Evolutionary conservation across 2,329 filamentous ascomycete species (phyloP), one percentile per base, ranked within the genome.

Genomic region (Hypoxylon sp.): DNA sequence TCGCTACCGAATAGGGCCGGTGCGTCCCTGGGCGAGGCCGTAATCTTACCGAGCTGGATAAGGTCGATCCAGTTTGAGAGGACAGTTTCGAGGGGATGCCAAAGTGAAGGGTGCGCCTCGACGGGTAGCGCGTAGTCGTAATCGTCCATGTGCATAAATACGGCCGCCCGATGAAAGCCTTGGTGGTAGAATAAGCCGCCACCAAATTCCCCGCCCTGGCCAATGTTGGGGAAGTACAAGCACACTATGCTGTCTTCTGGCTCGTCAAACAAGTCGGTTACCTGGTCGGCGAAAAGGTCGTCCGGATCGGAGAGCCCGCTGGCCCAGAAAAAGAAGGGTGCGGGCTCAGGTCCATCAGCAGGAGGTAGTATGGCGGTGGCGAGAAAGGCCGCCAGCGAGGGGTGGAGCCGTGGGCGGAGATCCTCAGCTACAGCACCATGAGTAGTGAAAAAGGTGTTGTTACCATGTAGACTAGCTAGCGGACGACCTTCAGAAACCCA

Each of bases 121-220:
- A 73, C 41, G 1, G 73, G 74, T 1, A 73, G 32, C 7, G 70
- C 73, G 49, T 34, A 74, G 43, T 66, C 68, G 45, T 59, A 32
- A 52, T 76, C 73, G 21, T 74, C 71, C 41, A 65, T 64, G 57
- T 71, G 60, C 69, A 75, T 60, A 28, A 72, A 70, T 23, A 75
- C 66, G 36, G 68, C 59, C 14, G 72, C 75, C 34, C 60, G 65
- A 67, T 76, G 74, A 28, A 14, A 45, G n/a, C 58, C 48, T 45
- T 76, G 75, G 59, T 75, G 72, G 63, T 79, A 79, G 57, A 77
- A 60, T 48, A 80, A 14, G 50, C 77, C 77, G 50, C 74, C 73
- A 52, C 56, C 66, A 30, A 51, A 53, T 17, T 52, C 60, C 5
- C 68, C 73, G 45, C 69, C 71, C 9, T 69, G 62, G 32, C 67